Base-by-base conservation (phyloP, 441 rosid genomes). In the Erysimum cheiri region DNA sequence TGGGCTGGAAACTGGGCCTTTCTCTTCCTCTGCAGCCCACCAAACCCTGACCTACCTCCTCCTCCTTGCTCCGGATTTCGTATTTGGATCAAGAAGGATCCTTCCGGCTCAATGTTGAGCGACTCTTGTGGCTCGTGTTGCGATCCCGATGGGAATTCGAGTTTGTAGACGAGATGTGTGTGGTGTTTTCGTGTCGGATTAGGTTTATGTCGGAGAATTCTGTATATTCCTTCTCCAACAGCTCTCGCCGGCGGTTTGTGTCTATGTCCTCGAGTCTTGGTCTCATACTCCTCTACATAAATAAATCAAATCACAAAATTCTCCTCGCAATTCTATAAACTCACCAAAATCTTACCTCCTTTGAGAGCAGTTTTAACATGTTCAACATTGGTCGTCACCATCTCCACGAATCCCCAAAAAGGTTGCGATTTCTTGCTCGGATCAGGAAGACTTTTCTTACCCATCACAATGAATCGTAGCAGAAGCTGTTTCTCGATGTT, bases 351-450 rank as follows among this genome's bases (percentile, higher is more conserved):
- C 62, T 0, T 75, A 85, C 96, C 87, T 84, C 84, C 88, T 80
- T 74, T 76, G 12, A 87, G 86, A 29, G 85, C 90, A 72, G 36
- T 31, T 75, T 85, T 88, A 15, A 84, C 69, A 64, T 85, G 74
- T 39, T 88, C 86, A 10, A 85, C 81, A 13, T 79, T 70, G 4
- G 80, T 83, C 8, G 92, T 85, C 59, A 92, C 95, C 84, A 85
- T 36, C 14, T 87, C 93, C 3, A 92, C 91, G 60, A 85, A 90
- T 2, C 96, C 95, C 98, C 93, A 90, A 33, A 72, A 87, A 12
- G 92, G 86, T 28, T 73, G 84, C 14, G 85, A 77, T 36, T 71
- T 85, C 67, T 87, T 77, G 58, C 80, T 74, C 3, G 87, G 92
- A 72, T 88, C 85, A 3, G 92, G 98, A 57, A 90, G 85, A 72